Conservation (phyloP, 73 alveolate genomes). For the Uronychia binucleata region DNA sequence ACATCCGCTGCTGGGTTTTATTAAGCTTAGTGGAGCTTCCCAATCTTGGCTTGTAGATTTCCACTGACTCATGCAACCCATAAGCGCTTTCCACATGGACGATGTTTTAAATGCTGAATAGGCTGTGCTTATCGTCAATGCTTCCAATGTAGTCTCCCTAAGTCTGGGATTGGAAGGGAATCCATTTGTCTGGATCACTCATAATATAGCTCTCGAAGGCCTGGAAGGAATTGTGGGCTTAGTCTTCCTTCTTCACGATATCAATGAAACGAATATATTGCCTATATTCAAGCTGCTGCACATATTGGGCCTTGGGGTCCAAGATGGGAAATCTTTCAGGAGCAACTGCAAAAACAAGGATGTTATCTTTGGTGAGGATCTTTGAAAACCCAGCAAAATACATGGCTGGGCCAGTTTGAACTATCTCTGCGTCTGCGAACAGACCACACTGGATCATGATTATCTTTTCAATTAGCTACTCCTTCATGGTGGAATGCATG, state of each 20-base stretch:
- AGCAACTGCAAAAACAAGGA: not conserved
- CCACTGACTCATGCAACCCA: no score
- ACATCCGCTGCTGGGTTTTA: not conserved
- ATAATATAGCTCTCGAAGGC: not conserved
- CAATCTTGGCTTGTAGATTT: not conserved
- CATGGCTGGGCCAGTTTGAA: not conserved
- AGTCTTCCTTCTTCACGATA: not conserved
- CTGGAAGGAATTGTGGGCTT: not conserved
- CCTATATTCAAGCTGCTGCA: not conserved
- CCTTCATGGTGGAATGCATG: not conserved
- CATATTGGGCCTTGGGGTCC: not conserved
- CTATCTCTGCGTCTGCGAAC: not conserved
- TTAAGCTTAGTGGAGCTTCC: not conserved
- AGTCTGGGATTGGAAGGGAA: not conserved
- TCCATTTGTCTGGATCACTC: conserved; percentile 1
- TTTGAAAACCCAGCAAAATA: not conserved
- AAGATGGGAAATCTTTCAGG: conserved; percentile 6
- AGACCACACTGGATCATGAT: not conserved
- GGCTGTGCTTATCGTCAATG: not conserved
- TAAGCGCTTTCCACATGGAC: not conserved
- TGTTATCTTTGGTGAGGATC: no score
- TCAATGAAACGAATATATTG: not conserved
- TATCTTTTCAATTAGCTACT: not conserved
- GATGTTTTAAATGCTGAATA: not conserved
- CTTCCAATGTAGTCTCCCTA: not conserved